Evolutionary conservation across 352 stramenopile species (phyloP).

Genomic region (Phytophthora pinifolia): DNA sequence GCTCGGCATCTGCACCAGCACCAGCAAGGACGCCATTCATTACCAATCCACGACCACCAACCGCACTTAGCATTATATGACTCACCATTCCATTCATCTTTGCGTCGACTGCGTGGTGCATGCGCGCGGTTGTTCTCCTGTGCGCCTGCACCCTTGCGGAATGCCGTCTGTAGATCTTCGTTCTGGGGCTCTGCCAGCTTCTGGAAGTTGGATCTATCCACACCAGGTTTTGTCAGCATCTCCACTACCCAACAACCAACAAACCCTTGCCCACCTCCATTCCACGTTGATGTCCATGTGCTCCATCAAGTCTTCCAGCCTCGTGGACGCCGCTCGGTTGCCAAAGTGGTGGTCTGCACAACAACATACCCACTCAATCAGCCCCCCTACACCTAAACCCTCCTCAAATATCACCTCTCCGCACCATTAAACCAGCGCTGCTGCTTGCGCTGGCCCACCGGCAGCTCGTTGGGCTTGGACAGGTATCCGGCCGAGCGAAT

Average conservation of each 20-base stretch:
- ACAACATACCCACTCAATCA: slow-evolving; percentile 1
- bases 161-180: slow-evolving; percentile 67
- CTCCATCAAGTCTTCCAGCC: slow-evolving; percentile 84
- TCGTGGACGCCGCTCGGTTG: slow-evolving; percentile 67
- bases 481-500: slow-evolving; percentile 68
- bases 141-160: slow-evolving; percentile 60
- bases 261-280: slow-evolving; percentile 52
- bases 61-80: background rate
- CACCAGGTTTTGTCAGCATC: background rate
- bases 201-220: slow-evolving; percentile 77
- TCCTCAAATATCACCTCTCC: background rate
- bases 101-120: slow-evolving; percentile 42
- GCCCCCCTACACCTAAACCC: background rate
- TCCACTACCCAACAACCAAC: background rate
- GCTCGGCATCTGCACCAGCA: slow-evolving; percentile 54
- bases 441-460: slow-evolving; percentile 67
- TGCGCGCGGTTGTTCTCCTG: slow-evolving; percentile 37
- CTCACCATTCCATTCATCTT: slow-evolving; percentile 76
- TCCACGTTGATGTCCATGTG: slow-evolving; percentile 88
- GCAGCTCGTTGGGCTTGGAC: slow-evolving; percentile 67
- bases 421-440: slow-evolving; percentile 85
- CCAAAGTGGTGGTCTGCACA: slow-evolving; percentile 79
- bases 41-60: background rate
- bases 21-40: background rate
- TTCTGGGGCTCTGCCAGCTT: slow-evolving; percentile 80